Evolutionary conservation across 306 rosid genomes (phyloP).

Genomic region (Lupinus albus): DNA sequence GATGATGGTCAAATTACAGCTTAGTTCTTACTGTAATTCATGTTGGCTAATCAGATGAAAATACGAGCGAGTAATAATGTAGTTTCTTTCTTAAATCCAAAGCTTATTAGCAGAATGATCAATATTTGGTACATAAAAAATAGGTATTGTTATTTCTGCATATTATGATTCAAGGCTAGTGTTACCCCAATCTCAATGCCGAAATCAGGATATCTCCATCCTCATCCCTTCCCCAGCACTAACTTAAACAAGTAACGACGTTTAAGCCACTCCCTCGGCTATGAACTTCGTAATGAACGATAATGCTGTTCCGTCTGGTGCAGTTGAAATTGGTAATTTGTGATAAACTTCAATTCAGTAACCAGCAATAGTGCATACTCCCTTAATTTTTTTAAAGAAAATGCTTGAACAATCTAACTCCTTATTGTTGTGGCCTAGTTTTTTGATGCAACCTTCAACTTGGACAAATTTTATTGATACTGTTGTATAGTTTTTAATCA

Average conservation of each 20-base stretch:
- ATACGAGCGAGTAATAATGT: slow-evolving; percentile 48
- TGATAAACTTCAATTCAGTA: slow-evolving; percentile 6
- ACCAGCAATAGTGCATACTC: background rate
- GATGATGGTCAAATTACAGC: slow-evolving; percentile 50
- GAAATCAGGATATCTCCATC: background rate
- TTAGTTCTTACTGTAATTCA: slow-evolving; percentile 47
- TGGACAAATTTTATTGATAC: slow-evolving; percentile 11
- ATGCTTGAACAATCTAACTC: slow-evolving; percentile 1
- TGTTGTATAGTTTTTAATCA: slow-evolving; percentile 17
- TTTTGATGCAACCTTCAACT: slow-evolving; percentile 23
- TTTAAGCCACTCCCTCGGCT: background rate
- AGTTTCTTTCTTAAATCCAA: slow-evolving; percentile 13
- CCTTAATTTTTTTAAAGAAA: slow-evolving; percentile 1
- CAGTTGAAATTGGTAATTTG: slow-evolving; percentile 1
- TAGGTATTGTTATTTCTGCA: background rate
- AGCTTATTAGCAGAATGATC: slow-evolving; percentile 9
- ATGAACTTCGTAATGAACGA: background rate
- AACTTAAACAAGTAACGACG: background rate
- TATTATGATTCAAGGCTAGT: background rate
- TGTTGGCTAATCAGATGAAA: slow-evolving; percentile 55
- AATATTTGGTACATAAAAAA: slow-evolving; percentile 16
- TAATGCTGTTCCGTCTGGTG: background rate
- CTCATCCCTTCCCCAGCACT: background rate
- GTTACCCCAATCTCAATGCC: slow-evolving; percentile 1
- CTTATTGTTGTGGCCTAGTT: slow-evolving; percentile 31